Percentiles rank a stretch among this genome's conserved stretches.
Conservation (phyloP, 2,329 filamentous ascomycete species). For the Aureobasidium pullulans region DNA sequence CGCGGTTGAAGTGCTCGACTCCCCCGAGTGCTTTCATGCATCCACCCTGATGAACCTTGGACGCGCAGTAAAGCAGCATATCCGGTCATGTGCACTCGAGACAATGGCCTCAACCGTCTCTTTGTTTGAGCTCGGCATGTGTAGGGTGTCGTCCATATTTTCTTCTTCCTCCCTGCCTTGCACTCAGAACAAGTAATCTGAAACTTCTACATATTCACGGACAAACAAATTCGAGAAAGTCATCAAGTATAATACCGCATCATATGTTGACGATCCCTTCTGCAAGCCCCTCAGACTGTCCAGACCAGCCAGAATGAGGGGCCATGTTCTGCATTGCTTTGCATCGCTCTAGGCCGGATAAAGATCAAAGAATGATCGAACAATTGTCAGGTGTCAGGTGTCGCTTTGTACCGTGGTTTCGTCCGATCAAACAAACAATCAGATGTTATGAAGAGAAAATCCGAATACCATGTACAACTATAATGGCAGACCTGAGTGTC, state of each 20-base stretch:
- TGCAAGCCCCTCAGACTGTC: background rate
- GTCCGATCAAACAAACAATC: too few relatives aligned
- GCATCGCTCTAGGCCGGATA: background rate
- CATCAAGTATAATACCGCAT: background rate
- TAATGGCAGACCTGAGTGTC: too few relatives aligned
- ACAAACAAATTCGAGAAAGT: background rate
- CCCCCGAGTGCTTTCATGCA: constrained; percentile 1
- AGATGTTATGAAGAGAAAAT: too few relatives aligned
- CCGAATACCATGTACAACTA: too few relatives aligned
- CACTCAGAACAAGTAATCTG: background rate
- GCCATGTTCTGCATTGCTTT: background rate
- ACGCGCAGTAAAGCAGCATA: background rate
- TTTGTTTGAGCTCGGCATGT: background rate
- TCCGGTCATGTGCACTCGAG: background rate
- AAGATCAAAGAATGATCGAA: background rate
- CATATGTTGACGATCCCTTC: background rate
- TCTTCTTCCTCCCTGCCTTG: background rate
- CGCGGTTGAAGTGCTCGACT: background rate
- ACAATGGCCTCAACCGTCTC: background rate
- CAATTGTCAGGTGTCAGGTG: background rate
- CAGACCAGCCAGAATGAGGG: background rate
- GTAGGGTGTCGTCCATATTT: background rate
- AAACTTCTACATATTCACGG: background rate
- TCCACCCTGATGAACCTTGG: background rate
- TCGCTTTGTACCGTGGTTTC: too few relatives aligned